phyloP scores from a whole-genome alignment of 345 rosid genomes.

The Euphorbia peplus region DNA sequence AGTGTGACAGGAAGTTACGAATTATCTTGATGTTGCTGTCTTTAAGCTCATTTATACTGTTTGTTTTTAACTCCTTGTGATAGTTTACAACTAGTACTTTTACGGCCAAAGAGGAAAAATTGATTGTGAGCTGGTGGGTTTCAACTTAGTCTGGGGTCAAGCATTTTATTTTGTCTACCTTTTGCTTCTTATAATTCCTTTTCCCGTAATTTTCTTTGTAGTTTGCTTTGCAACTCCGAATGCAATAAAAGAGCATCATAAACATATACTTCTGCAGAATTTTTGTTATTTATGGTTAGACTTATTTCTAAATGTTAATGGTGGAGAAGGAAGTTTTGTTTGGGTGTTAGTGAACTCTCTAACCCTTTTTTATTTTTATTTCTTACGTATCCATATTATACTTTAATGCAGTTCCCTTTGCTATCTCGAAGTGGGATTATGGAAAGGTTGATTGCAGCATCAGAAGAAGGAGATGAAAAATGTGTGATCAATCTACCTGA shows the following conservation, averaged over 20 bases:
- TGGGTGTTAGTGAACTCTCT: background rate
- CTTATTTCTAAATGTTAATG: background rate
- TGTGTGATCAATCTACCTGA: conserved; percentile 52
- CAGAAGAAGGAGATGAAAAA: conserved; percentile 69
- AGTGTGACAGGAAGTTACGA: background rate
- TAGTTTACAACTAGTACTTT: too few relatives aligned
- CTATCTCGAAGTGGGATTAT: conserved; percentile 91
- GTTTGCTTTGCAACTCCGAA: background rate
- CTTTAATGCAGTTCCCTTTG: conserved; percentile 74
- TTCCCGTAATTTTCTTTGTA: background rate
- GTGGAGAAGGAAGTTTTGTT: background rate
- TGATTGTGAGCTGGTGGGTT: background rate
- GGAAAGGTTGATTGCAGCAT: conserved; percentile 82
- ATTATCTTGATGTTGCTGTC: background rate
- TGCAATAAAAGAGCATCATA: background rate
- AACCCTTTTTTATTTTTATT: background rate
- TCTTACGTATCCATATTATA: conserved; percentile 15
- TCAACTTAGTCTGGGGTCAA: conserved; percentile 1
- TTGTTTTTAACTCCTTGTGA: background rate
- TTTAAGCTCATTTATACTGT: background rate
- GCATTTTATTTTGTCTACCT: background rate
- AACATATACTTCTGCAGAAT: background rate
- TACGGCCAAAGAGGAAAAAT: too few relatives aligned
- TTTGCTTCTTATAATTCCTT: background rate
- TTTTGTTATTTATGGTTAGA: background rate